Conservation (phyloP, 129 eudicot genomes). For the Flaveria trinervia region DNA sequence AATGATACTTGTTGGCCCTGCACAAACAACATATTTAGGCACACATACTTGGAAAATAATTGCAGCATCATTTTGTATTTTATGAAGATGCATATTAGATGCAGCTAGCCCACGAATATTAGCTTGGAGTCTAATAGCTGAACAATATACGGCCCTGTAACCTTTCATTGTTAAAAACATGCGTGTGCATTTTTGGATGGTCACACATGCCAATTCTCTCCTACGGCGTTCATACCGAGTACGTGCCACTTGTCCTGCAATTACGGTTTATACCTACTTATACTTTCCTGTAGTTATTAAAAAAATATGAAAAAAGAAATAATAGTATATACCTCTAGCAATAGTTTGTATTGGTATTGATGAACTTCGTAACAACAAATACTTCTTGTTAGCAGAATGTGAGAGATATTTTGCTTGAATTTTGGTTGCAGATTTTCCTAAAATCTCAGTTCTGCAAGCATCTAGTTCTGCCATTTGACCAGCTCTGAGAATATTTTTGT, state of each 20-base stretch:
- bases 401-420: conserved; percentile 61
- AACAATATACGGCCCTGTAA: conserved; percentile 42
- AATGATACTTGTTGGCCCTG: not conserved
- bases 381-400: conserved; percentile 46
- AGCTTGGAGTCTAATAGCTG: conserved; percentile 61
- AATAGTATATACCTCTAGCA: conserved; percentile 64
- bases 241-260: conserved; percentile 64
- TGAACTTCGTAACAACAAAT: conserved; percentile 40
- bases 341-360: conserved; percentile 62
- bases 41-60: conserved; percentile 56
- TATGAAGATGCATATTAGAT: conserved; percentile 40
- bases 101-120: conserved; percentile 72
- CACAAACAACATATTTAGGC: conserved; percentile 3
- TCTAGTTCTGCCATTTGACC: conserved; percentile 98
- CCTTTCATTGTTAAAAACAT: conserved; percentile 48
- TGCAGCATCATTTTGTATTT: conserved; percentile 56
- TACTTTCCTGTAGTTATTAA: not conserved
- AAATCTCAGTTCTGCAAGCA: conserved; percentile 59
- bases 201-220: conserved; percentile 63
- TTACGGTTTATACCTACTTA: not conserved
- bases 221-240: conserved; percentile 39
- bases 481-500: conserved; percentile 84
- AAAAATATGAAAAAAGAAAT: conserved; percentile 8
- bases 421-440: conserved; percentile 71
- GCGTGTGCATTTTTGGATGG: conserved; percentile 59